Base-by-base conservation (phyloP, 2,329 filamentous ascomycete species). In the Fusarium bulbicola region DNA sequence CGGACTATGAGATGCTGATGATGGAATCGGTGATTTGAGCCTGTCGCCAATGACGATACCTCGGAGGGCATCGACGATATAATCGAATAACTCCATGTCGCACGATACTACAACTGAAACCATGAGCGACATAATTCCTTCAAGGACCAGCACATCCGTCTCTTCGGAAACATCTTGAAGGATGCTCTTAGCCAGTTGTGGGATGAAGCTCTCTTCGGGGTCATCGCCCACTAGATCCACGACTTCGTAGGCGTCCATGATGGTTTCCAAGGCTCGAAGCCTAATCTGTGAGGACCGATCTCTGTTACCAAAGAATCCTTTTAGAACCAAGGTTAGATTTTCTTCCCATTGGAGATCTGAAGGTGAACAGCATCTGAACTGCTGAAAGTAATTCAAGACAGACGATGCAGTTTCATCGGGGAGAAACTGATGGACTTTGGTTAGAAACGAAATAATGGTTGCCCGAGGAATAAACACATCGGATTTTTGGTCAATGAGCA, bases 331-430 rank as follows among this genome's bases (percentile, higher is more conserved):
- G 21, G 84, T 82, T 60, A 92, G 84, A 59, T 93, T 92, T 6
- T 86, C 82, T 69, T 92, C 86, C 92, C 92, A 95, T 40, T 89
- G 84, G 52, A 86, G 81, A 74, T 93, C 91, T 0, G 92, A 93
- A 6, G 92, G 92, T 49, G 91, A 92, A 75, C 93, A 92, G 75
- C 90, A 91, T 50, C 91, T 86, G 72, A 92, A 92, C 59, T 93
- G 89, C 62, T 88, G 87, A 72, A 92, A 92, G 78, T 93, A 90
- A 49, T 90, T 87, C 47, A 94, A 86, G 30, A 94, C 87, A 16
- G 92, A 84, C 52, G 87, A 87, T 4, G 88, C 91, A 14, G 90
- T 88, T 8, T 88, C 87, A 77, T 94, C 90, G 11, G 90, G 90
- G 14, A 94, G 85, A 40, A 89, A 86, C 21, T 84, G 82, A 61